phyloP scores from a whole-genome alignment of 2,329 filamentous ascomycete genomes.

The Colletotrichum somersetense region DNA sequence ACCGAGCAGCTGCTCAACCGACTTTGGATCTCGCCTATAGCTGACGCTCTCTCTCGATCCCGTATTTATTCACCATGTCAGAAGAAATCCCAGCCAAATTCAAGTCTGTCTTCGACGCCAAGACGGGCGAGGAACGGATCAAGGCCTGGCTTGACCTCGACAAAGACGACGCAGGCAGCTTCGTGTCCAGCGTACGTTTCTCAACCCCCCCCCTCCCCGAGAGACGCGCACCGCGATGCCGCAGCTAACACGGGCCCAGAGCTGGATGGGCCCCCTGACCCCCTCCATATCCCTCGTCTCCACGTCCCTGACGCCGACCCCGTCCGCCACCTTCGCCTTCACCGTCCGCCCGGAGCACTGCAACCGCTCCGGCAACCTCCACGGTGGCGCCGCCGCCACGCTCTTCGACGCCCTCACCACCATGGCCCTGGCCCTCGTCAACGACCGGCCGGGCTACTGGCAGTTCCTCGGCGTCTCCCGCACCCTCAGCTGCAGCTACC shows the following conservation, averaged over 20 bases:
- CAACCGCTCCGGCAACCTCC: conserved; percentile 68
- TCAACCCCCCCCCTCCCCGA: too few species aligned
- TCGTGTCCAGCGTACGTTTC: conserved; percentile 49
- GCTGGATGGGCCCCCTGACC: conserved; percentile 59
- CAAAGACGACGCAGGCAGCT: conserved; percentile 46
- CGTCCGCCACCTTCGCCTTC: conserved; percentile 60
- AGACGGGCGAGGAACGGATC: conserved; percentile 47
- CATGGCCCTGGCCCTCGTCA: conserved; percentile 67
- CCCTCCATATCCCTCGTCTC: conserved; percentile 58
- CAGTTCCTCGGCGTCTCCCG: conserved; percentile 72
- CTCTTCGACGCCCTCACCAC: conserved; percentile 77
- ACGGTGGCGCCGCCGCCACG: conserved; percentile 74
- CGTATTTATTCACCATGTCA: neutral
- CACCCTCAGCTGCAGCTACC: conserved; percentile 75
- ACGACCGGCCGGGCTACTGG: conserved; percentile 70
- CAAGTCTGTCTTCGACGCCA: conserved; percentile 32
- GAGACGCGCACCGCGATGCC: neutral
- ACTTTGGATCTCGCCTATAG: neutral
- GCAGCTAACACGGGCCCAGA: conserved; percentile 48
- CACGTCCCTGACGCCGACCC: conserved; percentile 52
- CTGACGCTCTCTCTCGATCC: neutral
- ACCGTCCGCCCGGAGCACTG: conserved; percentile 64
- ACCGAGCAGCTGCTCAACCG: neutral
- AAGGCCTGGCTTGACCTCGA: conserved; percentile 50
- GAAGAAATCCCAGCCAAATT: neutral